Evolutionary conservation across 768 basidiomycete species (phyloP), one percentile per base, ranked within the genome.

Genomic region (Termitomyces heimii): DNA sequence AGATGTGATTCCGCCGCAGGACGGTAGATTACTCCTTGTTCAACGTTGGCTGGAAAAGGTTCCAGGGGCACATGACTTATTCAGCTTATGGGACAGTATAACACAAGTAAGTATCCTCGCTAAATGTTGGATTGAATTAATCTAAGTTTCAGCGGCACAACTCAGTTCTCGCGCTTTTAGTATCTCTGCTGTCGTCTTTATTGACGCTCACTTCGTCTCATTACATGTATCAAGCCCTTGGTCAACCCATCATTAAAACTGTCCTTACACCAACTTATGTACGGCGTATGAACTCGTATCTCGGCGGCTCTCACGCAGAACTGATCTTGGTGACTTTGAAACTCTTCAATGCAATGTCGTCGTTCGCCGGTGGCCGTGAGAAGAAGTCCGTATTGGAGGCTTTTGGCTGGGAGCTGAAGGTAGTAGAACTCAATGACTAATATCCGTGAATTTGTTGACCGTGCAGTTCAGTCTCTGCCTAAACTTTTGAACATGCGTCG

Each of bases 381-480:
- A 77, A 81, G 51, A 86, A 81, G 60, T 64, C 74, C 0, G 75
- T 89, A 2, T 68, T 86, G 28, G 90, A 92, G 54, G 75, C 75
- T 0, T 90, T 93, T 69, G 80, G 82, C 6, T 93, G 91, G 91
- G 89, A 89, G 56, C 76, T 79, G 31, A 92, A 91, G 77, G 91
- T 85, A 53, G 26, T 1, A 70, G 65, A 1, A 7, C 12, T 43
- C 42, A 2, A 29, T 20, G 18, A 0, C 49, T 44, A 26, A 20
- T 26, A 32, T 56, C 35, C 47, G 12, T 29, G 5, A 2, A 13
- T 14, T 32, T 0, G n/a, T 32, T 43, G 42, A 58, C 55, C 59
- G 54, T 24, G 55, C 54, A 39, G 35, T 34, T 5, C 53, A 92
- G 89, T 79, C 78, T 26, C 71, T 91, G 3, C 78, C 82, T 3